Conservation (phyloP, 257 asterid species). For the Scutellaria baicalensis region DNA sequence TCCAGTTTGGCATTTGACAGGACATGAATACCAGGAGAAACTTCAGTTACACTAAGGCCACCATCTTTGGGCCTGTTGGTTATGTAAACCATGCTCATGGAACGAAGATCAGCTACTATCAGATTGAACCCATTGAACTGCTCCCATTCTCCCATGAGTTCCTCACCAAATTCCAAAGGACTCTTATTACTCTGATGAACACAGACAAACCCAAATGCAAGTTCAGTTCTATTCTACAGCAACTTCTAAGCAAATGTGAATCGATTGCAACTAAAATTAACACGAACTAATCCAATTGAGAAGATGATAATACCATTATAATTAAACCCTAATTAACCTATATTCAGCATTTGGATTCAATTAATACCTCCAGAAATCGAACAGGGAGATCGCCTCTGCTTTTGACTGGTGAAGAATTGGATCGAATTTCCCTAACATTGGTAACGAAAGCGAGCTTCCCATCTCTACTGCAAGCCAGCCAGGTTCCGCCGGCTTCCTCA, state of each 20-base stretch:
- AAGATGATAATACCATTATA: not conserved
- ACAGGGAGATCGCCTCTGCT: conserved; percentile 77
- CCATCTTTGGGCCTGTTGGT: conserved; percentile 58
- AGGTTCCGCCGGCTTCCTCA: conserved; percentile 71
- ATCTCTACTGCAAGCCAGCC: conserved; percentile 49
- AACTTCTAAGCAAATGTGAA: too few relatives aligned
- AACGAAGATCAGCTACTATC: conserved; percentile 57
- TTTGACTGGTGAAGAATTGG: conserved; percentile 15
- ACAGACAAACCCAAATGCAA: not conserved
- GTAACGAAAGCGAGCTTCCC: conserved; percentile 76
- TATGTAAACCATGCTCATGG: conserved; percentile 68
- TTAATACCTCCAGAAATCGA: conserved; percentile 53
- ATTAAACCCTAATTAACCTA: not conserved
- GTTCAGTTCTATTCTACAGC: too few relatives aligned
- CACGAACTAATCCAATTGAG: too few relatives aligned
- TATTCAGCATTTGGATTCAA: not conserved
- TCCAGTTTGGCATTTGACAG: conserved; percentile 72
- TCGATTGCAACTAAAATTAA: too few relatives aligned
- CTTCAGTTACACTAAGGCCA: conserved; percentile 32
- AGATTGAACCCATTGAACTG: conserved; percentile 66
- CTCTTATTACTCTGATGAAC: conserved; percentile 41
- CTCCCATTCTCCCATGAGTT: conserved; percentile 42
- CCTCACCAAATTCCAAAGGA: conserved; percentile 61
- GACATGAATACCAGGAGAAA: conserved; percentile 83
- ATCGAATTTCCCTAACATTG: conserved; percentile 53